These are phyloP conservation scores for Cladosporium sp. DNA, from an alignment of 2,329 filamentous ascomycete genomes.

Conservation along the genomic window DNA sequence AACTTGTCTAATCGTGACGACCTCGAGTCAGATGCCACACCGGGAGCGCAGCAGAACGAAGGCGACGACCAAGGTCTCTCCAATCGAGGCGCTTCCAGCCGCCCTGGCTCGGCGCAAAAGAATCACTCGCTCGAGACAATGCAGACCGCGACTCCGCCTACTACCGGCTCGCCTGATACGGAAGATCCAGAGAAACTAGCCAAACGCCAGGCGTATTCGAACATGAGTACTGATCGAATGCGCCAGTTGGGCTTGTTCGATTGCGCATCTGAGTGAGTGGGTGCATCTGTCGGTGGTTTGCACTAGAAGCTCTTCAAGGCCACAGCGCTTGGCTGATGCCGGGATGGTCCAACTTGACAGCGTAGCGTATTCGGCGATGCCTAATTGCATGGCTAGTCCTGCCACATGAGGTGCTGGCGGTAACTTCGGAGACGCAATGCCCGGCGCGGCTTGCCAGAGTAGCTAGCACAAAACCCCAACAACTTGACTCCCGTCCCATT, in stretches of 20 bases:
- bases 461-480: background rate
- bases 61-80: slow-evolving; percentile 24
- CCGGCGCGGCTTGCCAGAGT: background rate
- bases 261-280: slow-evolving; percentile 19
- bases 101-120: slow-evolving; percentile 17
- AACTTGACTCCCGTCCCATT: background rate
- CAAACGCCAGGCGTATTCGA: slow-evolving; percentile 25
- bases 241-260: slow-evolving; percentile 29
- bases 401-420: background rate
- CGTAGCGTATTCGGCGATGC: too few relatives aligned
- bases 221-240: slow-evolving; percentile 34
- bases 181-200: slow-evolving; percentile 27
- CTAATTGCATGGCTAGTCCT: too few relatives aligned
- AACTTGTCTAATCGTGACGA: background rate
- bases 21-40: slow-evolving; percentile 12
- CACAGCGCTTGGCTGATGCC: too few relatives aligned
- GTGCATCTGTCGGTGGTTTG: too few relatives aligned
- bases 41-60: slow-evolving; percentile 11
- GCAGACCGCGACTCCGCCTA: slow-evolving; percentile 44
- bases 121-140: slow-evolving; percentile 31
- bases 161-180: slow-evolving; percentile 33
- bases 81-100: slow-evolving; percentile 23
- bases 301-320: too few relatives aligned
- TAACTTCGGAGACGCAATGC: background rate
- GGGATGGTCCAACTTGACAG: too few relatives aligned